A percentile compares a stretch with the other conserved stretches of the same genome.
Evolutionary conservation across 352 stramenopile species (phyloP).

Genomic region (Saprolegnia parasitica): DNA sequence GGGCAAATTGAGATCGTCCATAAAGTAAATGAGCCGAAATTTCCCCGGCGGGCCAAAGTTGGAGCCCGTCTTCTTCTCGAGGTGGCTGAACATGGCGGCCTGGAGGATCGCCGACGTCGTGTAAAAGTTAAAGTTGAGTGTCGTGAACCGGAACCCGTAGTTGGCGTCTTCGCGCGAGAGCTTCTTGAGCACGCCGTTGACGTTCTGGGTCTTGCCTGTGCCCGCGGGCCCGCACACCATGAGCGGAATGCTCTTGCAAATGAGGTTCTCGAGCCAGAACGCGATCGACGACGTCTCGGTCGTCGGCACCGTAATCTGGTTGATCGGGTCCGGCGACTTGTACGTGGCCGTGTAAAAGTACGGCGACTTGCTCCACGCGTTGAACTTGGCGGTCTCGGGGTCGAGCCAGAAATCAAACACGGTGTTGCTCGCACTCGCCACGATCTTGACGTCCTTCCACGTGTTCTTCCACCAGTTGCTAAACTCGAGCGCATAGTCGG

Average conservation of each 20-base stretch:
- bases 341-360: constrained; percentile 92
- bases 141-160: constrained; percentile 80
- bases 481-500: constrained; percentile 92
- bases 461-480: constrained; percentile 95
- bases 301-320: constrained; percentile 90
- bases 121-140: constrained; percentile 98
- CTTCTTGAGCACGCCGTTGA: constrained; percentile 93
- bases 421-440: constrained; percentile 88
- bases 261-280: constrained; percentile 94
- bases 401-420: constrained; percentile 98
- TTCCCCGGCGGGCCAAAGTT: constrained; percentile 93
- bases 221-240: constrained; percentile 93
- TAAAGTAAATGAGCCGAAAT: constrained; percentile 93
- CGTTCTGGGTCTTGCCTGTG: constrained; percentile 93
- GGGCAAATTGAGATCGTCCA: constrained; percentile 96
- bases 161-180: constrained; percentile 83
- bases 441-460: constrained; percentile 95
- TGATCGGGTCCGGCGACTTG: constrained; percentile 78
- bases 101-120: constrained; percentile 91
- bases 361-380: constrained; percentile 92
- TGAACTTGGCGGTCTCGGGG: constrained; percentile 87
- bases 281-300: constrained; percentile 93
- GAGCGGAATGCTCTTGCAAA: constrained; percentile 85
- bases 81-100: constrained; percentile 87
- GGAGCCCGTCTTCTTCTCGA: constrained; percentile 93